Evolutionary conservation across 2,329 filamentous ascomycete genomes (phyloP).

Genomic region (Stachybotrys chlorohalonatus): DNA sequence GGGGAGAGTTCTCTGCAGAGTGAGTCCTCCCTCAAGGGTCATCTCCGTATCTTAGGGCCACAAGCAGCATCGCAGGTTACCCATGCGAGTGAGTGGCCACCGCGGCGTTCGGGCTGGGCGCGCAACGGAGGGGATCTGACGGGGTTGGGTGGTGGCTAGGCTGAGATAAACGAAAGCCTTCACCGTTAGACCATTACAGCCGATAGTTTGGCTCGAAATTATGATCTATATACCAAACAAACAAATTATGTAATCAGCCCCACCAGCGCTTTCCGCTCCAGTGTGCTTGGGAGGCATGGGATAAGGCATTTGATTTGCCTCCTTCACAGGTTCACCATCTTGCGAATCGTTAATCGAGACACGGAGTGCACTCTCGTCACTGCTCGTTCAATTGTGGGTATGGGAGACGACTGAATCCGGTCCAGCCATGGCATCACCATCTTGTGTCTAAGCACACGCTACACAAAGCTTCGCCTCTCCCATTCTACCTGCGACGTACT

Average conservation of each 20-base stretch:
- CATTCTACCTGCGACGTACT: too few relatives aligned
- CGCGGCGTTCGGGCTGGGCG: conserved; percentile 62
- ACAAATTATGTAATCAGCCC: conserved; percentile 3
- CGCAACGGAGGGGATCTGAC: conserved; percentile 43
- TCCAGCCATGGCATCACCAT: too few relatives aligned
- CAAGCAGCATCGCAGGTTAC: conserved; percentile 56
- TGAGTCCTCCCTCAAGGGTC: conserved; percentile 62
- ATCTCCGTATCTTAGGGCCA: conserved; percentile 60
- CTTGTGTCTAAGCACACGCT: not conserved
- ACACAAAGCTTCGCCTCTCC: not conserved
- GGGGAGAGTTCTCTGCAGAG: conserved; percentile 64
- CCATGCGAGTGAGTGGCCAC: conserved; percentile 57
- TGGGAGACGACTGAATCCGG: too few relatives aligned
- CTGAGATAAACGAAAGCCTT: conserved; percentile 47
- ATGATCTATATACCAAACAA: conserved; percentile 11
- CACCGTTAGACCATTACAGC: conserved; percentile 57
- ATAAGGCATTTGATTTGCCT: too few relatives aligned
- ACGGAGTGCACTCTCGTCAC: too few relatives aligned
- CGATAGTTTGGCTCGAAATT: conserved; percentile 11
- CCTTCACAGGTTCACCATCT: too few relatives aligned
- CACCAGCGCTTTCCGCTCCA: not conserved
- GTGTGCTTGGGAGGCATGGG: not conserved
- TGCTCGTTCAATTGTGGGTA: too few relatives aligned
- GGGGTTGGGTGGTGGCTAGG: conserved; percentile 41
- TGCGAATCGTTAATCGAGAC: too few relatives aligned